phyloP scores from a whole-genome alignment of 202 grass and related monocot genomes.

The Zizania palustris region DNA sequence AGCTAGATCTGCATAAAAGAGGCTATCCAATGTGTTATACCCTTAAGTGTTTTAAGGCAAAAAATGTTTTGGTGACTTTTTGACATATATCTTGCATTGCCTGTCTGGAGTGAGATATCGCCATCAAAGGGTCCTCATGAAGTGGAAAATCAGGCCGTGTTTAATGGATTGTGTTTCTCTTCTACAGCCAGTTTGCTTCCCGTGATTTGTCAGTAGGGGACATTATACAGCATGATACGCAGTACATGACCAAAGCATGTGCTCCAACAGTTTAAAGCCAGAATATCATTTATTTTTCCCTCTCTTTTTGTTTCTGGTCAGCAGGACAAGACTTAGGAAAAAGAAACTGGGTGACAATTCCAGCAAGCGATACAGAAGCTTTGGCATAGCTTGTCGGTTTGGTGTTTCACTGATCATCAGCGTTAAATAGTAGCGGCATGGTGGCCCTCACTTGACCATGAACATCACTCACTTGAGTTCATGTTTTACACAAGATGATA shows the following conservation, averaged over 20 bases:
- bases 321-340: constrained; percentile 48
- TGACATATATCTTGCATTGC: constrained; percentile 46
- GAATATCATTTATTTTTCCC: constrained; percentile 44
- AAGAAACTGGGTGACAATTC: constrained; percentile 47
- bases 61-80: constrained; percentile 52
- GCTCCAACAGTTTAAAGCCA: constrained; percentile 42
- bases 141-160: constrained; percentile 39
- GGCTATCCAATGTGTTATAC: constrained; percentile 4
- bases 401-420: constrained; percentile 26
- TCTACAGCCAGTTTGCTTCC: constrained; percentile 26
- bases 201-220: constrained; percentile 20
- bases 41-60: constrained; percentile 43
- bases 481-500: constrained; percentile 19
- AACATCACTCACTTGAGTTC: constrained; percentile 16
- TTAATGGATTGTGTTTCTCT: constrained; percentile 37
- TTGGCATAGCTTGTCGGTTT: constrained; percentile 48
- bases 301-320: constrained; percentile 42
- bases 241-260: constrained; percentile 57
- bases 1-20: constrained; percentile 22
- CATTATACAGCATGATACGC: constrained; percentile 40
- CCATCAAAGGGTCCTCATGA: constrained; percentile 36
- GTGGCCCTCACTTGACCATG: constrained; percentile 20
- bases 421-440: constrained; percentile 27
- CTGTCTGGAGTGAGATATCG: constrained; percentile 34
- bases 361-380: constrained; percentile 46